Conservation (phyloP, 495 filamentous ascomycete genomes). For the Sphaerosporella brunnea region DNA sequence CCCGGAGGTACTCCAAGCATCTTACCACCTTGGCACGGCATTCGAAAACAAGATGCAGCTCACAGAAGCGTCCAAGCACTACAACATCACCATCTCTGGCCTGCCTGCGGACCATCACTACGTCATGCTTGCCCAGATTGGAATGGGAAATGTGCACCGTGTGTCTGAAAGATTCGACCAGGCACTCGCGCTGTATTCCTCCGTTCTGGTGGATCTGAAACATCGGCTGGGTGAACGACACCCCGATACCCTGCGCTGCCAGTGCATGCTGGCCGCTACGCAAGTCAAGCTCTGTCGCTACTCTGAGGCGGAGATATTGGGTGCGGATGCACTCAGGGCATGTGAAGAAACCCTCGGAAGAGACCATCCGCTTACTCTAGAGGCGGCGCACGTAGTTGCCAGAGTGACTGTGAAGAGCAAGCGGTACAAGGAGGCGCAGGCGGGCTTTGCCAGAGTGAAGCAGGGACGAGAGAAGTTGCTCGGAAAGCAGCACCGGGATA, state of each 20-base stretch:
- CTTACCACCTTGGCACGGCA: not conserved
- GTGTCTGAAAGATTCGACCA: not conserved
- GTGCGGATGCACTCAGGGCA: not conserved
- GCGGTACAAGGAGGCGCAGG: constrained; percentile 2
- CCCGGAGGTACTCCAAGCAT: not conserved
- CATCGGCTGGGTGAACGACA: not conserved
- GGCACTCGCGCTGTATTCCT: not conserved
- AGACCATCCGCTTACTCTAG: not conserved
- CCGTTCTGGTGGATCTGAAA: not conserved
- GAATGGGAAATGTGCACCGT: not conserved
- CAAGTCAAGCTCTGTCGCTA: not conserved
- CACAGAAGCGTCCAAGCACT: not conserved
- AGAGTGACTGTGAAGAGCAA: not conserved
- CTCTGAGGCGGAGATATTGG: not conserved
- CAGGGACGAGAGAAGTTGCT: not conserved
- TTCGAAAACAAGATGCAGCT: not conserved
- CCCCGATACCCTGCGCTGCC: not conserved
- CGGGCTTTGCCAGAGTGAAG: not conserved
- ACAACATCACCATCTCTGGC: not conserved
- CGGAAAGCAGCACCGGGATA: not conserved
- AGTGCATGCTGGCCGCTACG: not conserved
- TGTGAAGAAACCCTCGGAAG: not conserved
- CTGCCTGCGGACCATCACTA: not conserved
- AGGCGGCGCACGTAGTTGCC: not conserved
- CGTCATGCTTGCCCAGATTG: not conserved